A percentile compares a stretch with the other conserved stretches of the same genome.
Evolutionary conservation across 768 basidiomycete species (phyloP).

Genomic region (Candolleomyces eurysporus): DNA sequence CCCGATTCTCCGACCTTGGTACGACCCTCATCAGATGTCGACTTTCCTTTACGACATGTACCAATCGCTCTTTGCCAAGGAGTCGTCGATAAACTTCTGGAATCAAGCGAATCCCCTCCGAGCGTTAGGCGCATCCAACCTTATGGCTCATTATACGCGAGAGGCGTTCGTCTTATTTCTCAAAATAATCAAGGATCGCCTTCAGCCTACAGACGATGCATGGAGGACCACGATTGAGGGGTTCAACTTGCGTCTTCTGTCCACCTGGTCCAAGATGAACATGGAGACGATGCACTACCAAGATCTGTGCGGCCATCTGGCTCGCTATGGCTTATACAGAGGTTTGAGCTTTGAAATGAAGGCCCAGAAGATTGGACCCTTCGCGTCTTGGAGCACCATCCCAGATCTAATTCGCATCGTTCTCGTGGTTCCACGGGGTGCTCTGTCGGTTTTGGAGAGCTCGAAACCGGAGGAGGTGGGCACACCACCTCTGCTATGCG

Average conservation of each 20-base stretch:
- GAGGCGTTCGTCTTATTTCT: constrained; percentile 47
- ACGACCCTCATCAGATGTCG: constrained; percentile 27
- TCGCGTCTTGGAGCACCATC: constrained; percentile 27
- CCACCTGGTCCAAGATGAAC: constrained; percentile 10
- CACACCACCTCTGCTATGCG: constrained; percentile 36
- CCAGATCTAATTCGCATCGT: constrained; percentile 33
- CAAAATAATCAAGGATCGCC: constrained; percentile 28
- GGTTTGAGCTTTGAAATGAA: background rate
- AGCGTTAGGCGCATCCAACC: constrained; percentile 1
- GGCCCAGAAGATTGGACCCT: constrained; percentile 11
- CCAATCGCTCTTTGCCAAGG: constrained; percentile 33
- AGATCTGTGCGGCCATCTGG: constrained; percentile 45
- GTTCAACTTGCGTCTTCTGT: constrained; percentile 24
- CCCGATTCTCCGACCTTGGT: constrained; percentile 11
- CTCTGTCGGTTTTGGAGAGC: constrained; percentile 24
- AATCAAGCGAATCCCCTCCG: background rate
- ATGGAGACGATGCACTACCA: constrained; percentile 33
- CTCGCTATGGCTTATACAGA: constrained; percentile 35
- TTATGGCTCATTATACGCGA: constrained; percentile 41
- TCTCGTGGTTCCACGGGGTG: constrained; percentile 30
- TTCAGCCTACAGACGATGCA: constrained; percentile 24
- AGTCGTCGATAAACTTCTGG: constrained; percentile 18
- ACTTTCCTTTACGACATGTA: constrained; percentile 39
- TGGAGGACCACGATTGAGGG: constrained; percentile 43
- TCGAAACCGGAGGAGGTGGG: constrained; percentile 18